phyloP scores from a whole-genome alignment of 495 filamentous ascomycete species.

The Emericellopsis terricola region DNA sequence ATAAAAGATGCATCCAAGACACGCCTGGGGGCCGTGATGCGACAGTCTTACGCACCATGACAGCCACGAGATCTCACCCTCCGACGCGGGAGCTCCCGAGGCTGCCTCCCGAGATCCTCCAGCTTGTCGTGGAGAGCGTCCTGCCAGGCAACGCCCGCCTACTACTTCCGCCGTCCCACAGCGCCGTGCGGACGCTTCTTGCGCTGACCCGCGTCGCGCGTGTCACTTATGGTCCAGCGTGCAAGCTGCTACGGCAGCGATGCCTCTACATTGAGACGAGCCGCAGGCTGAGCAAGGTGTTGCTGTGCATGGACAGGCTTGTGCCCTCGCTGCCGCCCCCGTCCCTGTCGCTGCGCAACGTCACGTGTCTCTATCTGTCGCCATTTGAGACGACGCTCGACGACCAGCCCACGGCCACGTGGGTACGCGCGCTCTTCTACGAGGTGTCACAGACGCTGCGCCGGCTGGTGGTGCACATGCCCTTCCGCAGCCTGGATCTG shows the following conservation, averaged over 20 bases:
- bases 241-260: slow-evolving; percentile 8
- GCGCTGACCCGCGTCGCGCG: slow-evolving; percentile 9
- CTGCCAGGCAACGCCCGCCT: slow-evolving; percentile 4
- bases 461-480: slow-evolving; percentile 9
- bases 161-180: slow-evolving; percentile 5
- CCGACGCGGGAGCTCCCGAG: background rate
- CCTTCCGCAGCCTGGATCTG: slow-evolving; percentile 6
- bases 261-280: slow-evolving; percentile 12
- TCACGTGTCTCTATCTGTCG: slow-evolving; percentile 5
- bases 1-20: too few species aligned
- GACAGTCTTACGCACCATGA: too few species aligned
- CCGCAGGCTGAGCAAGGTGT: background rate
- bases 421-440: slow-evolving; percentile 7
- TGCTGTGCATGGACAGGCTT: slow-evolving; percentile 2
- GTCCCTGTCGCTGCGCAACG: slow-evolving; percentile 3
- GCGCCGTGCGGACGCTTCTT: slow-evolving; percentile 9
- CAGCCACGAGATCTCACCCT: too few species aligned
- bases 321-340: slow-evolving; percentile 2
- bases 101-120: slow-evolving; percentile 9
- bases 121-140: slow-evolving; percentile 9
- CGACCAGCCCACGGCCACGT: slow-evolving; percentile 3
- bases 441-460: slow-evolving; percentile 6
- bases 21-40: too few species aligned
- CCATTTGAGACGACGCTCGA: slow-evolving; percentile 4
- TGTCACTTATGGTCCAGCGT: slow-evolving; percentile 8